A percentile compares a stretch with the other conserved stretches of the same genome.
These are phyloP conservation scores for Arachis stenosperma DNA, from an alignment of 306 rosid species.

Conservation along the genomic window DNA sequence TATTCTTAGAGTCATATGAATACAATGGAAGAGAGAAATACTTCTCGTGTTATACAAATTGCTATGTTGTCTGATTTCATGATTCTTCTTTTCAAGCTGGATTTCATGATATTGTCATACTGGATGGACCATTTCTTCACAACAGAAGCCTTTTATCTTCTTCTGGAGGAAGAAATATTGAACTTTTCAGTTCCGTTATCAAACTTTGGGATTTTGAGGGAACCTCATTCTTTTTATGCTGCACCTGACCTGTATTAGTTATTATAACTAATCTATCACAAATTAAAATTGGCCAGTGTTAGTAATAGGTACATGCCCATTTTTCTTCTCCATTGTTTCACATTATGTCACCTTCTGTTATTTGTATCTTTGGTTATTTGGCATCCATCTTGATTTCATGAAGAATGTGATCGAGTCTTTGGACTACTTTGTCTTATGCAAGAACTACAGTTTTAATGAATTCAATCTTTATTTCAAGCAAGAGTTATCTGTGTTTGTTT, in stretches of 20 bases:
- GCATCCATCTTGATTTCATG: constrained; percentile 2
- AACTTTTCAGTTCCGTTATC: constrained; percentile 3
- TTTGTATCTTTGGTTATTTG: constrained; percentile 17
- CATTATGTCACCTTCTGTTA: background rate
- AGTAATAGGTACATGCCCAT: background rate
- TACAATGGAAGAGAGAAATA: background rate
- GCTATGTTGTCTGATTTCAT: background rate
- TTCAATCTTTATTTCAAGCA: constrained; percentile 11
- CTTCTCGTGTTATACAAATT: background rate
- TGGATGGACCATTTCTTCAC: constrained; percentile 14
- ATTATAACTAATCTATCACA: background rate
- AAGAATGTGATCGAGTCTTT: background rate
- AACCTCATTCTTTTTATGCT: background rate
- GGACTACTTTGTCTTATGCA: constrained; percentile 18
- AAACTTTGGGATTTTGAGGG: constrained; percentile 9
- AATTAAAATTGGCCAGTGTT: background rate
- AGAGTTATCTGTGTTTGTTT: background rate
- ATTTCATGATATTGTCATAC: background rate
- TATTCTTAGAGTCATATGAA: background rate
- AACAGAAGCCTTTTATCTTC: background rate
- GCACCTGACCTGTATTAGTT: constrained; percentile 13
- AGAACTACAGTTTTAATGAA: constrained; percentile 4
- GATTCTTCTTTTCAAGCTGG: background rate
- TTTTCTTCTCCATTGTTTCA: background rate
- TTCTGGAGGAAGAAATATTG: constrained; percentile 3